Conservation (phyloP, 2,329 filamentous ascomycete genomes). For the Didymella keratinophila region DNA sequence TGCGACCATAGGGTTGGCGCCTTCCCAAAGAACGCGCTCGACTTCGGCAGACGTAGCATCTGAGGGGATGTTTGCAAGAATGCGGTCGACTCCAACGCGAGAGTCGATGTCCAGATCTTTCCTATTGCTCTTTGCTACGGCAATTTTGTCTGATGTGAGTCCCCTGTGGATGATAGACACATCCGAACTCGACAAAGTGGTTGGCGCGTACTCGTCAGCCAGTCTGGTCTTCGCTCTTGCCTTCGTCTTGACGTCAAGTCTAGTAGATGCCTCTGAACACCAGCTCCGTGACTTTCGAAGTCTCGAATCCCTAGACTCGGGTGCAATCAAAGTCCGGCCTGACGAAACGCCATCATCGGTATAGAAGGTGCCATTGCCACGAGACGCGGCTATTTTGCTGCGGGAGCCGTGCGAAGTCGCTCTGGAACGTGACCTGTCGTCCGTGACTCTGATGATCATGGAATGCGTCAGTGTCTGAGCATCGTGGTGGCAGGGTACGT, state of each 20-base stretch:
- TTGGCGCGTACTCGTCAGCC: constrained; percentile 29
- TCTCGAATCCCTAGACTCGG: constrained; percentile 25
- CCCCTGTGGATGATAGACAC: constrained; percentile 38
- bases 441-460: constrained; percentile 24
- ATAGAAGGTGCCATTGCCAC: constrained; percentile 39
- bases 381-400: constrained; percentile 26
- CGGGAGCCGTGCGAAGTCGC: constrained; percentile 24
- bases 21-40: constrained; percentile 43
- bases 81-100: constrained; percentile 39
- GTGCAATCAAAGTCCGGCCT: constrained; percentile 28
- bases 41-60: constrained; percentile 35
- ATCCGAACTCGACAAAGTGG: constrained; percentile 33
- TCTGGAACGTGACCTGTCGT: constrained; percentile 22
- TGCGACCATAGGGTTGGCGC: constrained; percentile 41
- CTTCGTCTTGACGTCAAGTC: constrained; percentile 18
- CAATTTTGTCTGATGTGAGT: constrained; percentile 41
- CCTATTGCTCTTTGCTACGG: constrained; percentile 38
- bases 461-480: constrained; percentile 29
- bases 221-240: constrained; percentile 22
- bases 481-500: constrained; percentile 36
- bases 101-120: constrained; percentile 36
- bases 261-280: constrained; percentile 31
- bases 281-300: constrained; percentile 34
- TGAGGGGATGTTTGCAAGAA: constrained; percentile 36
- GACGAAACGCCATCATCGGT: constrained; percentile 39